phyloP scores from a whole-genome alignment of 192 early-diverging fungal species.

The Backusella morwellensis region DNA sequence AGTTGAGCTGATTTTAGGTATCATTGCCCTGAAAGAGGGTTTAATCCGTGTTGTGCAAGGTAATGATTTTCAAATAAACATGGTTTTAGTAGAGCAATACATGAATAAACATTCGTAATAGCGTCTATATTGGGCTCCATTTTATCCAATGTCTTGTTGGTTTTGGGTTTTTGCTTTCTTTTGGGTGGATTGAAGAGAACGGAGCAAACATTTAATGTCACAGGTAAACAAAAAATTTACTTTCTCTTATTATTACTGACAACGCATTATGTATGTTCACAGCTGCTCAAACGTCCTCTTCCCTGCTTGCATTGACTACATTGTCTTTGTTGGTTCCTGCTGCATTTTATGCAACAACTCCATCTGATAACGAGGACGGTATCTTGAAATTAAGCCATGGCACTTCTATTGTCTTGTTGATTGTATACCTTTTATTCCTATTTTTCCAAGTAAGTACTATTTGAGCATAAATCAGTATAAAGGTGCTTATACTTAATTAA shows the following conservation, averaged over 20 bases:
- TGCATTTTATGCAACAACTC: constrained; percentile 57
- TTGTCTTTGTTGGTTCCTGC: constrained; percentile 72
- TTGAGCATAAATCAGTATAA: background rate
- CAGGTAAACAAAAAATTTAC: constrained; percentile 20
- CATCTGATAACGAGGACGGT: constrained; percentile 40
- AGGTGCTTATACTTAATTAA: background rate
- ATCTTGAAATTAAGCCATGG: constrained; percentile 63
- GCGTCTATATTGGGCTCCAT: constrained; percentile 87
- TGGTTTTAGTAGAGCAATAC: background rate
- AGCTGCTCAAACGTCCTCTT: constrained; percentile 74
- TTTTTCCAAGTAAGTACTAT: constrained; percentile 63
- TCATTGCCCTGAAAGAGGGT: constrained; percentile 62
- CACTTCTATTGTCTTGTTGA: constrained; percentile 65
- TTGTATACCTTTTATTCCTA: constrained; percentile 68
- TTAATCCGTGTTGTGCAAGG: constrained; percentile 65
- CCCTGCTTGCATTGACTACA: constrained; percentile 62
- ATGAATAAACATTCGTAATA: background rate
- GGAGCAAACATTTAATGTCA: constrained; percentile 65
- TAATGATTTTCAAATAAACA: background rate
- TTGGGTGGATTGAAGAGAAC: constrained; percentile 70
- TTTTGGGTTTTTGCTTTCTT: constrained; percentile 88
- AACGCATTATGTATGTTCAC: background rate
- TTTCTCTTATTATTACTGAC: background rate
- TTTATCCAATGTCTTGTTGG: constrained; percentile 86
- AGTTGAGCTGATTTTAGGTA: constrained; percentile 79